Percentiles rank a stretch among this genome's conserved stretches.
phyloP scores from a whole-genome alignment of 371 early-diverging fungal species.

The Rhizopus microsporus region DNA sequence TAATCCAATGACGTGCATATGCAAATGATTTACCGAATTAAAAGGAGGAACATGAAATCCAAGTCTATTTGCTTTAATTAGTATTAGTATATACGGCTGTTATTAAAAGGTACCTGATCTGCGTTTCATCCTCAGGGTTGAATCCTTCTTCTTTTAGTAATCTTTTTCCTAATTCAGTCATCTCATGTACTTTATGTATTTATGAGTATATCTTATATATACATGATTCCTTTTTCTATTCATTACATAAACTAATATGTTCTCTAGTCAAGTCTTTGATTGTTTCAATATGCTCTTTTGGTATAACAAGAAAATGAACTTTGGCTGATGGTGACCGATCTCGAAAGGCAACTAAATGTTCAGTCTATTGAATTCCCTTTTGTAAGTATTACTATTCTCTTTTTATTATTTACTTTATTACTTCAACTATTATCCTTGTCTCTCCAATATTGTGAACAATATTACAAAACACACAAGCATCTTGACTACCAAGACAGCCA shows the following conservation, averaged over 20 bases:
- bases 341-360: conserved; percentile 54
- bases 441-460: too few species aligned
- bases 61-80: conserved; percentile 24
- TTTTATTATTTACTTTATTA: too few species aligned
- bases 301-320: conserved; percentile 58
- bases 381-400: too few species aligned
- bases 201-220: background rate
- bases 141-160: conserved; percentile 45
- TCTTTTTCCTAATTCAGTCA: conserved; percentile 41
- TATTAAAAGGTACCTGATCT: conserved; percentile 18
- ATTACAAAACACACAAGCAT: too few species aligned
- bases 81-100: background rate
- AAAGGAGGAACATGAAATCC: conserved; percentile 77
- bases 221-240: background rate
- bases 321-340: conserved; percentile 61
- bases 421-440: too few species aligned
- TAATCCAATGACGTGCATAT: conserved; percentile 57
- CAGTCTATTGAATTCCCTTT: conserved; percentile 37
- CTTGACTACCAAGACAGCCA: too few species aligned
- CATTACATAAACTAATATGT: conserved; percentile 55
- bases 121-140: conserved; percentile 25
- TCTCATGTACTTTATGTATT: conserved; percentile 35
- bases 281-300: conserved; percentile 49
- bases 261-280: conserved; percentile 36
- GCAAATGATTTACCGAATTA: conserved; percentile 61